Evolutionary conservation across 108 stramenopile species (phyloP).

Genomic region (Mayamaea pseudoterrestris): DNA sequence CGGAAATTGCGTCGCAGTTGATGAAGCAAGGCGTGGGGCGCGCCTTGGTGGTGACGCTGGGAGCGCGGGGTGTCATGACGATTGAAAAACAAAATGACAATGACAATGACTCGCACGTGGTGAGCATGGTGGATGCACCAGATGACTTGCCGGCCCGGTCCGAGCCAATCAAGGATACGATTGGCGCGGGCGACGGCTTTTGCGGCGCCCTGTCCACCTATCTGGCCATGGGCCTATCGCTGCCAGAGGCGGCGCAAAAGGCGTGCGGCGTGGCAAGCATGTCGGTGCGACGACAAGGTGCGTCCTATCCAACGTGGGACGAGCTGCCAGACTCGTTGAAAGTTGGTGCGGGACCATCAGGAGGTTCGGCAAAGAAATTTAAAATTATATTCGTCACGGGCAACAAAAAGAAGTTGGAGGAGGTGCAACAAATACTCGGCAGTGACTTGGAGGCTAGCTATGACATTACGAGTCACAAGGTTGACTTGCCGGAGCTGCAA

Average conservation of each 20-base stretch:
- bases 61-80: constrained; percentile 72
- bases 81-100: constrained; percentile 28
- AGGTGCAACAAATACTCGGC: constrained; percentile 70
- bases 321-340: constrained; percentile 45
- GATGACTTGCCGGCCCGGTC: constrained; percentile 39
- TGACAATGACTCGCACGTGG: constrained; percentile 7
- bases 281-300: constrained; percentile 69
- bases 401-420: constrained; percentile 96
- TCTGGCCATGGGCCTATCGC: constrained; percentile 38
- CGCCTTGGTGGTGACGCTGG: constrained; percentile 73
- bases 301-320: constrained; percentile 48
- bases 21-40: constrained; percentile 41
- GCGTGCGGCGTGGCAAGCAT: constrained; percentile 79
- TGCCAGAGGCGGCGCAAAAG: constrained; percentile 39
- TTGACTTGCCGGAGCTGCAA: constrained; percentile 92
- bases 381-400: constrained; percentile 90
- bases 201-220: constrained; percentile 68
- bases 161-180: constrained; percentile 63
- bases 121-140: constrained; percentile 36
- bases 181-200: constrained; percentile 83
- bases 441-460: constrained; percentile 42
- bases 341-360: constrained; percentile 4
- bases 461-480: constrained; percentile 57
- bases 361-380: constrained; percentile 8
- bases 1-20: constrained; percentile 27